phyloP scores from a whole-genome alignment of 225 moss, liverwort and hornwort species.

The Polytrichum formosum region DNA sequence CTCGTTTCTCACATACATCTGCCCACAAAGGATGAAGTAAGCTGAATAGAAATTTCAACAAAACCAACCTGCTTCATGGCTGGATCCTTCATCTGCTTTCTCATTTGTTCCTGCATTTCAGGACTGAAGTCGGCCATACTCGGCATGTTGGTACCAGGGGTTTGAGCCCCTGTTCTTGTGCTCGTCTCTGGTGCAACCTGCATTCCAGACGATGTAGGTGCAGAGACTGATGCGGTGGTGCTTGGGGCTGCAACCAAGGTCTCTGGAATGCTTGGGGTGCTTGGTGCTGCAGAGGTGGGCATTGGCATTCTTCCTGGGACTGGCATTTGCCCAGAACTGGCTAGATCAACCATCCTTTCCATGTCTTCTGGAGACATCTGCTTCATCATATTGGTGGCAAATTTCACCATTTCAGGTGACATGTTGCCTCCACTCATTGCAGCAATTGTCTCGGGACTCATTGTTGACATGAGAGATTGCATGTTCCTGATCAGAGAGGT shows the following conservation, averaged over 20 bases:
- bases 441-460: constrained; percentile 77
- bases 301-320: constrained; percentile 35
- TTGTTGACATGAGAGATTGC: constrained; percentile 81
- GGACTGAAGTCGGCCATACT: constrained; percentile 95
- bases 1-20: too few relatives aligned
- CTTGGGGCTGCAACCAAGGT: constrained; percentile 10
- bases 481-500: constrained; percentile 54
- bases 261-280: constrained; percentile 1
- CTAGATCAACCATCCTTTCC: constrained; percentile 78
- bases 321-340: constrained; percentile 57
- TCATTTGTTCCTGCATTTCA: constrained; percentile 92
- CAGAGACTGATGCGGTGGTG: constrained; percentile 44
- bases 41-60: not conserved
- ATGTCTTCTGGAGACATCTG: constrained; percentile 84
- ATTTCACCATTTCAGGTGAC: constrained; percentile 89
- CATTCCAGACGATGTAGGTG: constrained; percentile 20
- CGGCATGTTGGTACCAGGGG: constrained; percentile 76
- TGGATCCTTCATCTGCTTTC: constrained; percentile 93
- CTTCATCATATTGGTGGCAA: constrained; percentile 86
- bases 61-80: constrained; percentile 88
- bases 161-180: constrained; percentile 38
- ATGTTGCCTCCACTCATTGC: constrained; percentile 91
- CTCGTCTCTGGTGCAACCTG: constrained; percentile 27
- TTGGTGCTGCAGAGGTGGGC: constrained; percentile 12
- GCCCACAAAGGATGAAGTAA: too few relatives aligned